phyloP scores from a whole-genome alignment of 257 asterid species.

The Primulina eburnea region DNA sequence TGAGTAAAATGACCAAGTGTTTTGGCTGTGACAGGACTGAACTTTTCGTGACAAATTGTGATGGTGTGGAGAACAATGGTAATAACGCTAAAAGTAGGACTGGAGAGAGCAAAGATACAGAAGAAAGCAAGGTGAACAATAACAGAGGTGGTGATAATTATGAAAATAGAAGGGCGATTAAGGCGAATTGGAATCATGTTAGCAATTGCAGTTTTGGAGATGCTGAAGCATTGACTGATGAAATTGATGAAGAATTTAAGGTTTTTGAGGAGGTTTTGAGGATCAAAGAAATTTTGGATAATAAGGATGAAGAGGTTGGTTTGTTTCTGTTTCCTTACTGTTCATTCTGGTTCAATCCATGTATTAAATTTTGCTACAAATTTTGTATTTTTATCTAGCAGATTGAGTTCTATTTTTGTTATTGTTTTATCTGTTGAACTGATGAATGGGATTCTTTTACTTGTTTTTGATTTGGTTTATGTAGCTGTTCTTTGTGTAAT shows the following conservation, averaged over 20 bases:
- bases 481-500: slow-evolving; percentile 5
- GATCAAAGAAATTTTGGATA: slow-evolving; percentile 69
- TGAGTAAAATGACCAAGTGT: slow-evolving; percentile 69
- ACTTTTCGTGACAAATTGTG: slow-evolving; percentile 51
- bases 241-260: slow-evolving; percentile 70
- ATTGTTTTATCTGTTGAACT: neutral
- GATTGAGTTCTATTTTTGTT: neutral
- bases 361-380: neutral
- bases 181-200: slow-evolving; percentile 43
- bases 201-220: slow-evolving; percentile 59
- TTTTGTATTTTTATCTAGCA: slow-evolving; percentile 13
- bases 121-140: slow-evolving; percentile 58
- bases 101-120: slow-evolving; percentile 54
- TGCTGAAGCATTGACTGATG: slow-evolving; percentile 88
- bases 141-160: slow-evolving; percentile 35
- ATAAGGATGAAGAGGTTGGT: slow-evolving; percentile 59
- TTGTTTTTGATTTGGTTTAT: slow-evolving; percentile 4
- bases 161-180: slow-evolving; percentile 34
- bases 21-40: slow-evolving; percentile 68
- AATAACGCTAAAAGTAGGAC: slow-evolving; percentile 41
- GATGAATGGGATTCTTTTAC: neutral
- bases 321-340: slow-evolving; percentile 5
- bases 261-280: slow-evolving; percentile 62
- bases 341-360: neutral
- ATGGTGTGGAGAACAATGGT: slow-evolving; percentile 35